phyloP scores from a whole-genome alignment of 164 flowering plant species.

The Chloranthus sessilifolius region DNA sequence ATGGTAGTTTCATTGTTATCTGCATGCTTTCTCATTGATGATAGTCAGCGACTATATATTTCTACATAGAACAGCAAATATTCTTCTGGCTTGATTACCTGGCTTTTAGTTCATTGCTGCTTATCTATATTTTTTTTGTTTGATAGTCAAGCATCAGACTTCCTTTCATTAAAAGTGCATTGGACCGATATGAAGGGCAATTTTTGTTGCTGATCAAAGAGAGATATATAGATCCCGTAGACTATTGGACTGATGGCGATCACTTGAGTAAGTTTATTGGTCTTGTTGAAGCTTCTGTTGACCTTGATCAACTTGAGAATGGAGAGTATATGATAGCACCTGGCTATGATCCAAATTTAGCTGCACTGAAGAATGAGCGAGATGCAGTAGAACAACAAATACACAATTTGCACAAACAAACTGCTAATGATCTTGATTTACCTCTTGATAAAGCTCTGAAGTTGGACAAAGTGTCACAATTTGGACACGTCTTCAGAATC shows the following conservation, averaged over 20 bases:
- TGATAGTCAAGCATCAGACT: slow-evolving; percentile 89
- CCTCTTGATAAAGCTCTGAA: slow-evolving; percentile 79
- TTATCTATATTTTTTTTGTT: slow-evolving; percentile 14
- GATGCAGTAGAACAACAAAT: slow-evolving; percentile 69
- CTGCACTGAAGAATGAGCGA: slow-evolving; percentile 60
- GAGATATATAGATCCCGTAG: slow-evolving; percentile 57
- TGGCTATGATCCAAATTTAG: slow-evolving; percentile 59
- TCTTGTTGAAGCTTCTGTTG: slow-evolving; percentile 87
- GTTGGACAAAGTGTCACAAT: slow-evolving; percentile 88
- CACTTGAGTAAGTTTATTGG: slow-evolving; percentile 78
- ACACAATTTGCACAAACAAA: slow-evolving; percentile 67
- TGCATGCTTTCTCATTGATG: background rate
- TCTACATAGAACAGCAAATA: background rate
- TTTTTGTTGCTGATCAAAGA: slow-evolving; percentile 66
- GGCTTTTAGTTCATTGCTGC: background rate
- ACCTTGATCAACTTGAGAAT: slow-evolving; percentile 93
- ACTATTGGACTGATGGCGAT: slow-evolving; percentile 68
- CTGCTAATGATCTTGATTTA: slow-evolving; percentile 85
- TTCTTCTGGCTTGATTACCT: background rate
- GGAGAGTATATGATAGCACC: slow-evolving; percentile 94
- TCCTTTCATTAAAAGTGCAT: slow-evolving; percentile 70
- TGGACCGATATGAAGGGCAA: slow-evolving; percentile 69
- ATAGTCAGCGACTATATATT: background rate
- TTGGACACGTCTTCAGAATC: slow-evolving; percentile 94
- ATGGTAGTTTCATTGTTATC: background rate